Evolutionary conservation across 371 early-diverging fungal genomes (phyloP), one percentile per base, ranked within the genome.

Genomic region (Rhizopus microsporus): DNA sequence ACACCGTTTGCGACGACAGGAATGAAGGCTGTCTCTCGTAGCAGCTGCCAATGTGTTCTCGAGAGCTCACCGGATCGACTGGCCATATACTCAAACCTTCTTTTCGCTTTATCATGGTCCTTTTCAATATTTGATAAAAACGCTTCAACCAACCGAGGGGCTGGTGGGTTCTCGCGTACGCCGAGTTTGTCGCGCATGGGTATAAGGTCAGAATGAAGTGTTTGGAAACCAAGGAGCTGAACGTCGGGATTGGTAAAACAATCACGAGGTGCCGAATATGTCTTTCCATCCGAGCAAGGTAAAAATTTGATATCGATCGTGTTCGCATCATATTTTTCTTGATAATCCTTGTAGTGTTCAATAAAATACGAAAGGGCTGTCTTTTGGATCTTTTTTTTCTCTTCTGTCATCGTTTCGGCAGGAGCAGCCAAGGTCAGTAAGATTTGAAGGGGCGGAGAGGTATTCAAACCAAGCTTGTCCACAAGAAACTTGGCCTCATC

Each of bases 81-180:
- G 5, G 88, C 77, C 60, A 94, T 74, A 60, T 85, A 94, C 32
- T 83, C 83, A 73, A 95, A 91, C 0, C 88, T 62, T 0, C 60
- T 63, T 4, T 60, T 67, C 0, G 90, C 91, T 9, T 76, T 69
- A 1, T 30, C 47, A 1, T 58, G 65, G 7, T 84, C 78, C 7
- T 46, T 30, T 1, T 77, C 74, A 1, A 82, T 84, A 0, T 73
- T 68, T 4, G 58, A 32, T 5, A 63, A 32, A 31, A 86, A 67
- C 5, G 84, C 81, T 7, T 78, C 69, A 23, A 88, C 15, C 9
- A 89, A 43, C 12, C 60, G 54, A 1, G 63, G 68, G 0, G 86
- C 69, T 7, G 76, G 49, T 0, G 93, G 93, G n/a, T 83, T 78
- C 39, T 82, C 81, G 17, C 60, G 53, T 7, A 94, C 84, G 1